These are phyloP conservation scores for Aristolochia contorta DNA, from an alignment of 164 flowering plant species.

Conservation along the genomic window DNA sequence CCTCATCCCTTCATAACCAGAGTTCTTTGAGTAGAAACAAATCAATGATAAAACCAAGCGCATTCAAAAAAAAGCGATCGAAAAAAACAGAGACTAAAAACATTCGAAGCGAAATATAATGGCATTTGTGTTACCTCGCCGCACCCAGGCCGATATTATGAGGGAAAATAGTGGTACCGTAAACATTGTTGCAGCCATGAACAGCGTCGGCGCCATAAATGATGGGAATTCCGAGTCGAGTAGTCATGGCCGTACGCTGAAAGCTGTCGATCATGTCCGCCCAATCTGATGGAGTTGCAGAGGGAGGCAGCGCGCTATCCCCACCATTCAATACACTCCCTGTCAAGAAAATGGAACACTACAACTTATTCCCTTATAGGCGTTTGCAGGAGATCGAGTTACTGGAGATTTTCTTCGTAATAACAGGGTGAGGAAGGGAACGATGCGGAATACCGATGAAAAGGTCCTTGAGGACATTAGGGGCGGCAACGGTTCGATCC, in stretches of 20 bases:
- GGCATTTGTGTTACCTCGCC: conserved; percentile 14
- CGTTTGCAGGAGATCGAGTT: not conserved
- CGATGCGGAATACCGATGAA: conserved; percentile 27
- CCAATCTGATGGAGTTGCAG: conserved; percentile 19
- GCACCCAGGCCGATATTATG: conserved; percentile 38
- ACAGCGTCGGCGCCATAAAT: conserved; percentile 33
- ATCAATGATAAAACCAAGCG: not conserved
- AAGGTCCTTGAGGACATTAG: conserved; percentile 24
- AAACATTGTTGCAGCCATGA: conserved; percentile 30
- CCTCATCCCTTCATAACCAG: conserved; percentile 21
- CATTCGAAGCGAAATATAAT: not conserved
- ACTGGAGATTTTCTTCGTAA: too few species aligned
- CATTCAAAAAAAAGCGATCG: not conserved
- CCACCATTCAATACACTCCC: conserved; percentile 29
- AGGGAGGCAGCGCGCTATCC: conserved; percentile 17
- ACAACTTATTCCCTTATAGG: not conserved
- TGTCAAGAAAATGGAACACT: not conserved
- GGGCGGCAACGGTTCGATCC: conserved; percentile 44
- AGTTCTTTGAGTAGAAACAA: not conserved
- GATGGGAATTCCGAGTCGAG: conserved; percentile 28
- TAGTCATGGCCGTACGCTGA: conserved; percentile 16
- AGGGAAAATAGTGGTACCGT: conserved; percentile 33
- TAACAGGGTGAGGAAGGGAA: not conserved
- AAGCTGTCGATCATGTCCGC: conserved; percentile 28
- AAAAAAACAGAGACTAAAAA: not conserved